Percentiles rank a stretch among this genome's conserved stretches.
These are phyloP conservation scores for Pestalotiopsis sp. DNA, from an alignment of 2,329 filamentous ascomycete genomes.

Conservation along the genomic window DNA sequence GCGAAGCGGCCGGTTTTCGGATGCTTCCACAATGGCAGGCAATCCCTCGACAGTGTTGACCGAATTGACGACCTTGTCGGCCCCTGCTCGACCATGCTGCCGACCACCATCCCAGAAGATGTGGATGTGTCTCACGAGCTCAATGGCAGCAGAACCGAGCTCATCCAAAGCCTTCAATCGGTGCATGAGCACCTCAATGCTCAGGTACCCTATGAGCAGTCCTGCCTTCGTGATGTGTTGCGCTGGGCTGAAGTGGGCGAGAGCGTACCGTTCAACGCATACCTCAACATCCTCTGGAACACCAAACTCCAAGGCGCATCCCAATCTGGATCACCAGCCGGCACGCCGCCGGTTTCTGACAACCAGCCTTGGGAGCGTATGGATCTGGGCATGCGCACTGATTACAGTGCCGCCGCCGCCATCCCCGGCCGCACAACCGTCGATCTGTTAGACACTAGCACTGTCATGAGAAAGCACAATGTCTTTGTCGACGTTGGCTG, in stretches of 20 bases:
- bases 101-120: slow-evolving; percentile 11
- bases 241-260: slow-evolving; percentile 9
- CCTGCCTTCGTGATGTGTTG: slow-evolving; percentile 15
- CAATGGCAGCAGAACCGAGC: slow-evolving; percentile 7
- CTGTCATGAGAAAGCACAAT: slow-evolving; percentile 11
- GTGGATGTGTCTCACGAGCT: slow-evolving; percentile 5
- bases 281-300: slow-evolving; percentile 17
- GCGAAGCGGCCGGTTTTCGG: slow-evolving; percentile 12
- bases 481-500: slow-evolving; percentile 14
- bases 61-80: slow-evolving; percentile 11
- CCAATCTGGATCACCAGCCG: neutral
- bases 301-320: slow-evolving; percentile 5
- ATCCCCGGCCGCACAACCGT: slow-evolving; percentile 12
- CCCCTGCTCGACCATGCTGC: slow-evolving; percentile 17
- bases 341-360: neutral
- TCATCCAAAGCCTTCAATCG: slow-evolving; percentile 5
- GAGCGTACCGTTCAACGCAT: slow-evolving; percentile 16
- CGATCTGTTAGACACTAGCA: slow-evolving; percentile 11
- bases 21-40: slow-evolving; percentile 13
- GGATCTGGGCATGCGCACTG: slow-evolving; percentile 15
- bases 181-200: slow-evolving; percentile 12
- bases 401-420: slow-evolving; percentile 12
- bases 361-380: slow-evolving; percentile 11
- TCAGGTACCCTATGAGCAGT: slow-evolving; percentile 16
- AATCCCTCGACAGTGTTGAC: slow-evolving; percentile 8